phyloP scores from a whole-genome alignment of 805 yeast genomes.

The Myxozyma mucilagina region DNA sequence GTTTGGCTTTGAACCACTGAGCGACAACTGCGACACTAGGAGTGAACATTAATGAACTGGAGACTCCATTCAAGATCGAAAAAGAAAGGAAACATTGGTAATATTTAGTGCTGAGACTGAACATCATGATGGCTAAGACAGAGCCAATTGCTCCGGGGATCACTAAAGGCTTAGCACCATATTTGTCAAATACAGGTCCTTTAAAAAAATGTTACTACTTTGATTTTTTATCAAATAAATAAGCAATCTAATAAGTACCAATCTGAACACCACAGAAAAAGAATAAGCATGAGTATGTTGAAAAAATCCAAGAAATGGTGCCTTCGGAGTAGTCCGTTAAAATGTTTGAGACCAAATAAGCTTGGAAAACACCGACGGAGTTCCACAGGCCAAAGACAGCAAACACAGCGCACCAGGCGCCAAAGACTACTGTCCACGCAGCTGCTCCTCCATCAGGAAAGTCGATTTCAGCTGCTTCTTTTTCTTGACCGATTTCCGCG shows the following conservation, averaged over 20 bases:
- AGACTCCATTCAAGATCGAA: slow-evolving; percentile 53
- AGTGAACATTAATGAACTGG: slow-evolving; percentile 47
- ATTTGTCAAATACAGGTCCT: slow-evolving; percentile 63
- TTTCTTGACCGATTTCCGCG: neutral
- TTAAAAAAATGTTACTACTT: slow-evolving; percentile 38
- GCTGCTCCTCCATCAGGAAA: slow-evolving; percentile 56
- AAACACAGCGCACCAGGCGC: slow-evolving; percentile 58
- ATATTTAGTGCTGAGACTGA: slow-evolving; percentile 51
- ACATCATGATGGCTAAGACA: slow-evolving; percentile 52
- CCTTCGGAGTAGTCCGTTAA: slow-evolving; percentile 51
- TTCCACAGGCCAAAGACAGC: slow-evolving; percentile 67
- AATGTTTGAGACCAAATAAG: slow-evolving; percentile 58
- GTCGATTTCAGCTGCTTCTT: slow-evolving; percentile 30
- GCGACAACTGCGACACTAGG: slow-evolving; percentile 58
- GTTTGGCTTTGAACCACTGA: slow-evolving; percentile 59
- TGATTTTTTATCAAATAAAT: neutral
- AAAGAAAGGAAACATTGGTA: slow-evolving; percentile 63
- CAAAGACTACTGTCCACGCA: slow-evolving; percentile 58
- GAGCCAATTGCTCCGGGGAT: slow-evolving; percentile 48
- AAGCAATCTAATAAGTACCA: slow-evolving; percentile 40
- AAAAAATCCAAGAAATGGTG: slow-evolving; percentile 69
- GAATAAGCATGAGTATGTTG: slow-evolving; percentile 41
- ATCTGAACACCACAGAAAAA: slow-evolving; percentile 50
- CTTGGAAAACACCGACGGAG: slow-evolving; percentile 62
- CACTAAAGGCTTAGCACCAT: slow-evolving; percentile 53